Base-by-base conservation (phyloP, 2,329 filamentous ascomycete genomes). In the Stagonosporopsis vannaccii region DNA sequence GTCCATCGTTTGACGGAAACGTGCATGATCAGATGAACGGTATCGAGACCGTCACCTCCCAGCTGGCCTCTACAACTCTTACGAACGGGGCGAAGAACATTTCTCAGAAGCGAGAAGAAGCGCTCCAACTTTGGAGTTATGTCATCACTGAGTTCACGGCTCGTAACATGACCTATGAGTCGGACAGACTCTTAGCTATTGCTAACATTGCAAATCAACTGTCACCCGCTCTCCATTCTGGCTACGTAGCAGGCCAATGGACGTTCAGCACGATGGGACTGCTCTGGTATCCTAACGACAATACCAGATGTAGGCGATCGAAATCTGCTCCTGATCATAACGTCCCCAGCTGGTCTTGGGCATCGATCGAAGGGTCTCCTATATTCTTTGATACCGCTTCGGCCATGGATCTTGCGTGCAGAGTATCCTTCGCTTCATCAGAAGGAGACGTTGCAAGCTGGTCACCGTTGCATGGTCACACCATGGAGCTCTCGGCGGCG, bases 311-410 rank as follows among this genome's bases (percentile, higher is more conserved):
- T 33, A 63, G 69, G 2, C 62, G 71, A 43, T 66, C 72, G 0
- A 66, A 60, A 43, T 37, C 55, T 13, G 40, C 47, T 11, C 32
- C 61, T 45, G 58, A 60, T 2, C 61, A 65, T 13, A 65, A 65
- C 23, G 59, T 74, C 17, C 72, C 73, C 8, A 74, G 68, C 59
- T 75, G 73, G 73, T 74, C 72, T 36, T 75, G 73, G 73, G 73
- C 72, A 47, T 71, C 70, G 1, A 52, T 73, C 11, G 70, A 74
- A 62, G 73, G 72, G 17, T 74, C 72, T 3, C 69, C 71, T 0
- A 68, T 75, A 40, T 72, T 67, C 56, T 75, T 73, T 42, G 73
- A 75, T 55, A 75, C 73, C 25, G 52, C 65, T 9, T 72, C 68
- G 8, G 73, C 73, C 3, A 75, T 75, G 72, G 73, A 75, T 45